Percentiles rank a stretch among this genome's conserved stretches.
phyloP scores from a whole-genome alignment of 1,139 yeast genomes.

The Yarrowia galli region DNA sequence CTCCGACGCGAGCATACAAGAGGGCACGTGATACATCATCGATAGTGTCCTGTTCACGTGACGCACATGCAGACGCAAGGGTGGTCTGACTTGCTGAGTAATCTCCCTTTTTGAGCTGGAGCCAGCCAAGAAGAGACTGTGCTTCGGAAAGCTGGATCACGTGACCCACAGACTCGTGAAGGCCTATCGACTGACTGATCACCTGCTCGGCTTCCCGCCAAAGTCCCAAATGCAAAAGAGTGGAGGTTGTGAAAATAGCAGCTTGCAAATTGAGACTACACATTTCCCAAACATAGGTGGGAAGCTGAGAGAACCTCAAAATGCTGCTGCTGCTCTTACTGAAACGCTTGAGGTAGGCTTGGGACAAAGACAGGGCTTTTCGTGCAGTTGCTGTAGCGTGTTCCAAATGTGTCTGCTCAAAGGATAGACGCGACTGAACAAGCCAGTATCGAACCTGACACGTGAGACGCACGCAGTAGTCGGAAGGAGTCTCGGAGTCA shows the following conservation, averaged over 20 bases:
- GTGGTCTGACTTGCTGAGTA: conserved; percentile 10
- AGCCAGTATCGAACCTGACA: conserved; percentile 23
- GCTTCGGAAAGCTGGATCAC: background rate
- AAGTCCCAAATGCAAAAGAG: conserved; percentile 19
- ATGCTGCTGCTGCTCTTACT: background rate
- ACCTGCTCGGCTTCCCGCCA: conserved; percentile 36
- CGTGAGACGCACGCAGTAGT: conserved; percentile 13
- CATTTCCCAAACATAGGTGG: conserved; percentile 6
- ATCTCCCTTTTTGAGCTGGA: conserved; percentile 15
- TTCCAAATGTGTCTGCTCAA: conserved; percentile 11
- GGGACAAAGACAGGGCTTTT: conserved; percentile 6
- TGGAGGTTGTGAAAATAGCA: background rate
- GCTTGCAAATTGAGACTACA: conserved; percentile 6
- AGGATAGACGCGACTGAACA: conserved; percentile 1
- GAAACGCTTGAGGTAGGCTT: conserved; percentile 4
- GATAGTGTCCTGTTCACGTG: conserved; percentile 2
- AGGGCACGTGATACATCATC: conserved; percentile 17
- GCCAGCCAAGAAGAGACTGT: conserved; percentile 12
- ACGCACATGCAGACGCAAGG: background rate
- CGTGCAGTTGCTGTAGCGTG: background rate
- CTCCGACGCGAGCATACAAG: conserved; percentile 1
- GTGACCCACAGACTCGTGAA: conserved; percentile 22
- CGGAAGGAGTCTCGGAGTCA: background rate
- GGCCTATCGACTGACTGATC: background rate
- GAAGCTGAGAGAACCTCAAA: background rate